Conservation (phyloP, 1,139 yeast species). For the Kurtzmaniella quercitrusa region DNA sequence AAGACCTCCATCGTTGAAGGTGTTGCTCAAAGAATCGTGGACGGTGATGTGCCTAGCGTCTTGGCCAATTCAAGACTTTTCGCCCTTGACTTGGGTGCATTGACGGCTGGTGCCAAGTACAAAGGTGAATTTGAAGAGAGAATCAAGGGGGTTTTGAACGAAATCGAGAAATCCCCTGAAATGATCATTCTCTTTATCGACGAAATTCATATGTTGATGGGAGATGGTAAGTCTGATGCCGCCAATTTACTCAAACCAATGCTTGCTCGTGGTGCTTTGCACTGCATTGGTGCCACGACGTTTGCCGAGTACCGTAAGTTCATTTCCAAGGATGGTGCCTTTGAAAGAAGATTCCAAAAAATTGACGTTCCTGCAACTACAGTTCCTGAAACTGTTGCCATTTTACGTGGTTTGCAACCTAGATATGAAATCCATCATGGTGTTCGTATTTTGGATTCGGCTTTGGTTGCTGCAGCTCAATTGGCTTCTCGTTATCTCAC, state of each 20-base stretch:
- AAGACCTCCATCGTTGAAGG: slow-evolving; percentile 98
- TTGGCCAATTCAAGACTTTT: slow-evolving; percentile 75
- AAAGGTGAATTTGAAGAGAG: slow-evolving; percentile 99
- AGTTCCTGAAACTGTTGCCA: slow-evolving; percentile 88
- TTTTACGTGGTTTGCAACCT: slow-evolving; percentile 92
- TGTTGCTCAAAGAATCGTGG: slow-evolving; percentile 94
- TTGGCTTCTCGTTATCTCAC: slow-evolving; percentile 93
- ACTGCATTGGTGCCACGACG: slow-evolving; percentile 98
- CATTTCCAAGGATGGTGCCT: slow-evolving; percentile 96
- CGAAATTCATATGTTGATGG: slow-evolving; percentile 99
- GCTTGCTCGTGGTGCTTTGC: slow-evolving; percentile 92
- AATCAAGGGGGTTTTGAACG: slow-evolving; percentile 90
- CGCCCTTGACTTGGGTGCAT: slow-evolving; percentile 89
- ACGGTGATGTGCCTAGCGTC: slow-evolving; percentile 90
- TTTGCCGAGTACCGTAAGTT: slow-evolving; percentile 89
- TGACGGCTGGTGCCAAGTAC: slow-evolving; percentile 97
- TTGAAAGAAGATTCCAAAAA: slow-evolving; percentile 97
- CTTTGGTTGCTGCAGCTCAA: slow-evolving; percentile 92
- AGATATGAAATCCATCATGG: slow-evolving; percentile 98
- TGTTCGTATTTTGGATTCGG: slow-evolving; percentile 92
- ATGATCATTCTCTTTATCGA: slow-evolving; percentile 89
- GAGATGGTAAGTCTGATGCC: slow-evolving; percentile 92
- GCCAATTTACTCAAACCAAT: slow-evolving; percentile 96
- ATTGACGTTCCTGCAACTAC: slow-evolving; percentile 95
- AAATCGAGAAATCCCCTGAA: slow-evolving; percentile 82